These are phyloP conservation scores for Erodium maritimum DNA, from an alignment of 345 rosid species.

Conservation along the genomic window DNA sequence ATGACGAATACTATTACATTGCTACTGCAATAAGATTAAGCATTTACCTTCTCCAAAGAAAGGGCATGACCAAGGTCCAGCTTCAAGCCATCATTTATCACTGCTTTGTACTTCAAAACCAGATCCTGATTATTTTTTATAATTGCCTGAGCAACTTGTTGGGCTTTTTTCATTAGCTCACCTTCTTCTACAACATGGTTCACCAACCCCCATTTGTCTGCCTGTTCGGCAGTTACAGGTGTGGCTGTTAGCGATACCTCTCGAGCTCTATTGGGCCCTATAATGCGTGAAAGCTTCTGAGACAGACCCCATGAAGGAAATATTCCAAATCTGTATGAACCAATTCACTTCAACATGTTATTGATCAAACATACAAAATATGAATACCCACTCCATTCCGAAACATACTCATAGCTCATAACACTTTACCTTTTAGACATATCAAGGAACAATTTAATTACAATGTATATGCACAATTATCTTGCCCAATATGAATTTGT, in stretches of 20 bases:
- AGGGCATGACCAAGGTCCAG: conserved; percentile 68
- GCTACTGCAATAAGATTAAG: not conserved
- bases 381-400: no score
- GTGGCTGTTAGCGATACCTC: conserved; percentile 58
- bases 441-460: no score
- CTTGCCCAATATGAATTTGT: no score
- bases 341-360: not conserved
- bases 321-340: conserved; percentile 61
- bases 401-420: no score
- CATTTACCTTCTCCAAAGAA: conserved; percentile 61
- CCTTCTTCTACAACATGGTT: conserved; percentile 71
- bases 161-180: conserved; percentile 52
- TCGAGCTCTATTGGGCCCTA: conserved; percentile 72
- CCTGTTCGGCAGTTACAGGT: conserved; percentile 73
- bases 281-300: conserved; percentile 71
- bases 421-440: no score
- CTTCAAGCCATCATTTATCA: conserved; percentile 69
- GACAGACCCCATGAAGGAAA: conserved; percentile 97
- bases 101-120: conserved; percentile 65
- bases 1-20: no score
- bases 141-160: conserved; percentile 53
- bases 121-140: conserved; percentile 57
- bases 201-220: conserved; percentile 74
- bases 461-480: no score
- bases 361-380: no score